A percentile compares a stretch with the other conserved stretches of the same genome.
phyloP scores from a whole-genome alignment of 2,329 filamentous ascomycete species.

The Aspergillus sp. region DNA sequence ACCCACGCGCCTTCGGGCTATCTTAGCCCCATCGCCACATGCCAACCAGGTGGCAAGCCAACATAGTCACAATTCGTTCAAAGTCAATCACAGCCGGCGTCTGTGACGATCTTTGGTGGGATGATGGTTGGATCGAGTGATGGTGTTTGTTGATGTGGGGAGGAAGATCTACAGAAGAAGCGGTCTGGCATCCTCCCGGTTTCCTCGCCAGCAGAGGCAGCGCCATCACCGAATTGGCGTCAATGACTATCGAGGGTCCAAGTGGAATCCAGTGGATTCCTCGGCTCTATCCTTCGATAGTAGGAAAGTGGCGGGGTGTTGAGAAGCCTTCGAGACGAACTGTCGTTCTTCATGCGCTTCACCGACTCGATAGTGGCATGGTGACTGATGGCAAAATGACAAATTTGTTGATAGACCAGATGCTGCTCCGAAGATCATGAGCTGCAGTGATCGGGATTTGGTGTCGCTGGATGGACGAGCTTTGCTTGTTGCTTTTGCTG shows the following conservation, averaged over 20 bases:
- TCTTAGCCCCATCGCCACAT: conserved; percentile 1
- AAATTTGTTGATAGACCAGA: neutral
- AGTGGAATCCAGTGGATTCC: neutral
- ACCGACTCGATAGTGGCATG: neutral
- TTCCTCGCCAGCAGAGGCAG: neutral
- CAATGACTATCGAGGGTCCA: neutral
- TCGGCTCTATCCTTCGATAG: conserved; percentile 1
- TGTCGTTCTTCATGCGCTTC: neutral
- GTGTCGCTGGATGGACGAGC: neutral
- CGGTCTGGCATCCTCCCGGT: conserved; percentile 2
- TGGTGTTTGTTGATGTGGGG: conserved; percentile 3
- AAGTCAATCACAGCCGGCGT: neutral
- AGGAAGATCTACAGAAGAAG: conserved; percentile 7
- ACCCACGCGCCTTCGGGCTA: neutral
- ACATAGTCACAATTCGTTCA: neutral
- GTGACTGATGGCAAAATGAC: neutral
- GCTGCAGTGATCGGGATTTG: neutral
- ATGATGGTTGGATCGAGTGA: conserved; percentile 1
- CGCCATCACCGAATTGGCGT: neutral
- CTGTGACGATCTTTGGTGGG: neutral
- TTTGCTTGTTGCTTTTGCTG: neutral
- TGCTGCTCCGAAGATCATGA: neutral
- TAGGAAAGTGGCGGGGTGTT: neutral
- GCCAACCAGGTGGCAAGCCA: conserved; percentile 5
- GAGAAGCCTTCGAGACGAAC: neutral